Base-by-base conservation (phyloP, 2,329 filamentous ascomycete genomes). In the Phialemoniopsis sp. region DNA sequence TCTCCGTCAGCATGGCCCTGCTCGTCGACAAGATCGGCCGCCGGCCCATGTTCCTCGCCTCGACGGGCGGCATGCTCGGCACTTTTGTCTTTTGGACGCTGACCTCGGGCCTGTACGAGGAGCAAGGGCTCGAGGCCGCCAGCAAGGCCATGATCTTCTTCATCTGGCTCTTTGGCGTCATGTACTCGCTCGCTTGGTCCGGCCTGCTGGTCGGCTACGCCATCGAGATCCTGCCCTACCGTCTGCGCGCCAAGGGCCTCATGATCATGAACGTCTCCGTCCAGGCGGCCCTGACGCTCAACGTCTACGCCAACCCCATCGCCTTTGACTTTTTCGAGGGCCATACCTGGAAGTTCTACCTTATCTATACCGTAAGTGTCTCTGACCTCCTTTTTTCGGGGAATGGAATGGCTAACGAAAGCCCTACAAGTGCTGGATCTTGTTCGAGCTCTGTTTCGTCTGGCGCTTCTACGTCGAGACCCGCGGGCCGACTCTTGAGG, bases 401-500 rank as follows among this genome's bases (percentile, higher is more conserved):
- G 12, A 9, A 26, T 5, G 5, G 13, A 34, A 29, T 14, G 6
- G 15, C n/a, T 12, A 37, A 36, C 32, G 41, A 46, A 39, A 45
- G 33, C 16, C 16, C 16, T 8, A 17, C 14, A 59, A n/a, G 55
- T 63, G 67, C 60, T 78, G 73, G 74, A 72, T 78, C 57, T 67
- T 70, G 53, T 48, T 72, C 54, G 73, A 78, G 59, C 58, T 79
- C 39, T 61, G 56, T 52, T 75, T 76, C 54, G 68, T 79, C 45
- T 79, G 74, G 59, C 73, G 68, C 55, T 67, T 69, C 63, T 70
- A 68, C 52, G 62, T 82, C 48, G 80, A 85, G 62, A 84, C 80
- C 30, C 72, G 70, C 47, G 78, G 79, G 26, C 75, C 76, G 3
- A 82, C 80, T 14, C 77, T 84, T 29, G 80, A 84, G 60, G 79